phyloP scores from a whole-genome alignment of 495 filamentous ascomycete genomes.

The Polyplosphaeria fusca region DNA sequence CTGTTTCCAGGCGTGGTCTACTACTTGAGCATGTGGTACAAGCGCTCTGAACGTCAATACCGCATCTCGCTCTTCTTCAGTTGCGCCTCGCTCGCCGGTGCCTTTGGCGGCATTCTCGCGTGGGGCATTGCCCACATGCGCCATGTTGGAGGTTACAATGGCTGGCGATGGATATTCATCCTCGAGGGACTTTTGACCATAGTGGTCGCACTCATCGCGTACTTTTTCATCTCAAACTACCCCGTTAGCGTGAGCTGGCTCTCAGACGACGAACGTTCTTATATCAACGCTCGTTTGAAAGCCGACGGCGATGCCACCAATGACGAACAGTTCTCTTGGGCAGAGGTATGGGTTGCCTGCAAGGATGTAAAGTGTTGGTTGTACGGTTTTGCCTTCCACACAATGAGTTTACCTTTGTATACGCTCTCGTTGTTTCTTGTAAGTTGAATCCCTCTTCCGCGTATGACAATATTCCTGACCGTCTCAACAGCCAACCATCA shows the following conservation, averaged over 20 bases:
- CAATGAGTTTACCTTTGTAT: slow-evolving; percentile 56
- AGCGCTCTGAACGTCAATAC: slow-evolving; percentile 66
- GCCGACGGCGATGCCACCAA: slow-evolving; percentile 60
- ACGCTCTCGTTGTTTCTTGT: slow-evolving; percentile 32
- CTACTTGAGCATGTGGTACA: slow-evolving; percentile 86
- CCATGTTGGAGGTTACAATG: slow-evolving; percentile 60
- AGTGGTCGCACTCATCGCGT: slow-evolving; percentile 57
- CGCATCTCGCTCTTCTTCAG: slow-evolving; percentile 74
- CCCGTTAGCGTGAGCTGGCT: slow-evolving; percentile 68
- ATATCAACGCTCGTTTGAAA: slow-evolving; percentile 57
- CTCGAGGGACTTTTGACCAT: slow-evolving; percentile 71
- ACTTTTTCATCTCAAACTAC: slow-evolving; percentile 71
- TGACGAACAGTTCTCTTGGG: slow-evolving; percentile 65
- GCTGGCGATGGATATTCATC: slow-evolving; percentile 86
- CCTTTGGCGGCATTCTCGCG: slow-evolving; percentile 75
- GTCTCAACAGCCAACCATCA: slow-evolving; percentile 47
- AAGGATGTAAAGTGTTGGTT: slow-evolving; percentile 72
- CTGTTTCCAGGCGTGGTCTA: slow-evolving; percentile 75
- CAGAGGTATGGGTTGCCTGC: slow-evolving; percentile 59
- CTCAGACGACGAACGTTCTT: slow-evolving; percentile 58
- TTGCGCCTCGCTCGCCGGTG: slow-evolving; percentile 69
- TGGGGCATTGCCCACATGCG: slow-evolving; percentile 62
- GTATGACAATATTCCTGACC: background rate
- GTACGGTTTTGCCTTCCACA: slow-evolving; percentile 70
- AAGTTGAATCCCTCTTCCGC: background rate